Evolutionary conservation across 2,329 filamentous ascomycete genomes (phyloP).

Genomic region (Cyphellophora europaea): DNA sequence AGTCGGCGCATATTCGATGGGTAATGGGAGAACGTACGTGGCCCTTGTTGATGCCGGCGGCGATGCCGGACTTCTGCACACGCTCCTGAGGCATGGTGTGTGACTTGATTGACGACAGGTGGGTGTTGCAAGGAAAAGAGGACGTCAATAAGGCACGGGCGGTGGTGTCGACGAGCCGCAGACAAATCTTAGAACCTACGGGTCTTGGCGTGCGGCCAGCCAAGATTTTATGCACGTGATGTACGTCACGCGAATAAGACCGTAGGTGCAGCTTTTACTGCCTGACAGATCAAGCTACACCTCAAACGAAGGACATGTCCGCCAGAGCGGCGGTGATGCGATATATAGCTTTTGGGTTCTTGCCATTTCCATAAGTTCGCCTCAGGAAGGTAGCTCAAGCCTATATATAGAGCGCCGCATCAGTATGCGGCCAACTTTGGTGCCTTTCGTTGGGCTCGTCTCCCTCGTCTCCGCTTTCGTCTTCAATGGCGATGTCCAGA

Average conservation of each 20-base stretch:
- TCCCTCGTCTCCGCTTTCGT: not conserved
- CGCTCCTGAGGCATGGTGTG: constrained; percentile 38
- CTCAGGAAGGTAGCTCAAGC: too few species aligned
- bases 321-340: too few species aligned
- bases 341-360: too few species aligned
- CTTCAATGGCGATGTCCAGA: not conserved
- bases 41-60: constrained; percentile 55
- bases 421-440: too few species aligned
- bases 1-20: too few species aligned
- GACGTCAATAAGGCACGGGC: not conserved
- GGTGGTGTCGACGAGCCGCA: constrained; percentile 1
- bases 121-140: not conserved
- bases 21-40: constrained; percentile 48
- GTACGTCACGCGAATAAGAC: too few species aligned
- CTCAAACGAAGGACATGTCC: too few species aligned
- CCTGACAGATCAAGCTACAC: too few species aligned
- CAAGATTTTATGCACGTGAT: too few species aligned
- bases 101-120: not conserved
- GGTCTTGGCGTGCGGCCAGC: not conserved
- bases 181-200: not conserved
- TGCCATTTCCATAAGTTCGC: too few species aligned
- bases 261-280: too few species aligned
- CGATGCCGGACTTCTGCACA: constrained; percentile 36
- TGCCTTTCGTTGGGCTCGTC: not conserved
- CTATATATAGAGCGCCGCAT: too few species aligned